Conservation (phyloP, 1,284 basidiomycete species). For the Mycosarcoma mackinlayi region DNA sequence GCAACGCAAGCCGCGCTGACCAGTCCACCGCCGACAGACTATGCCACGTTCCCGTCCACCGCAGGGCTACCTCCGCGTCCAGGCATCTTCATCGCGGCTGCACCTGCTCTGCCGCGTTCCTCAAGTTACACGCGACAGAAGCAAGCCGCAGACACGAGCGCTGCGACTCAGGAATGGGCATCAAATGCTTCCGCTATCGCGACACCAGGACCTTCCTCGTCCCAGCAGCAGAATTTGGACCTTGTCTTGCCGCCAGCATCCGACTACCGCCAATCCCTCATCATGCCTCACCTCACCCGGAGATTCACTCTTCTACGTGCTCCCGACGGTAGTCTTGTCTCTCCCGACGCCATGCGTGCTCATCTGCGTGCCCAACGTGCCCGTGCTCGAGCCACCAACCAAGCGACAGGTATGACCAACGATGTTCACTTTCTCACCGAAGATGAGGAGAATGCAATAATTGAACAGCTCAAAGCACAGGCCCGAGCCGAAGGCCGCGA, state of each 20-base stretch:
- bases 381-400: constrained; percentile 53
- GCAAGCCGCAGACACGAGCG: not conserved
- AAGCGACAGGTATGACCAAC: constrained; percentile 12
- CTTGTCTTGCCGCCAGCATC: constrained; percentile 50
- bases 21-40: constrained; percentile 25
- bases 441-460: constrained; percentile 64
- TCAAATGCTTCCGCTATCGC: not conserved
- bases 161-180: not conserved
- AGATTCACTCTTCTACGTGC: constrained; percentile 60
- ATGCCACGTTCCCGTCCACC: constrained; percentile 14
- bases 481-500: constrained; percentile 42
- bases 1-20: constrained; percentile 4
- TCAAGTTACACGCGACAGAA: constrained; percentile 5
- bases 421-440: constrained; percentile 59
- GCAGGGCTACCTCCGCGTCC: constrained; percentile 27
- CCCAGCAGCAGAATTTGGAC: constrained; percentile 26
- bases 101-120: constrained; percentile 11
- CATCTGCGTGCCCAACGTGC: constrained; percentile 60
- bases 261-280: constrained; percentile 58
- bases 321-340: constrained; percentile 58
- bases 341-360: constrained; percentile 63
- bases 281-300: constrained; percentile 63
- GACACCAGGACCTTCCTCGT: not conserved
- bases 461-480: constrained; percentile 56
- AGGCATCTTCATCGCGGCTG: constrained; percentile 31